Evolutionary conservation across 2,329 filamentous ascomycete species (phyloP), one percentile per base, ranked within the genome.

Genomic region (Xylogone sp.): DNA sequence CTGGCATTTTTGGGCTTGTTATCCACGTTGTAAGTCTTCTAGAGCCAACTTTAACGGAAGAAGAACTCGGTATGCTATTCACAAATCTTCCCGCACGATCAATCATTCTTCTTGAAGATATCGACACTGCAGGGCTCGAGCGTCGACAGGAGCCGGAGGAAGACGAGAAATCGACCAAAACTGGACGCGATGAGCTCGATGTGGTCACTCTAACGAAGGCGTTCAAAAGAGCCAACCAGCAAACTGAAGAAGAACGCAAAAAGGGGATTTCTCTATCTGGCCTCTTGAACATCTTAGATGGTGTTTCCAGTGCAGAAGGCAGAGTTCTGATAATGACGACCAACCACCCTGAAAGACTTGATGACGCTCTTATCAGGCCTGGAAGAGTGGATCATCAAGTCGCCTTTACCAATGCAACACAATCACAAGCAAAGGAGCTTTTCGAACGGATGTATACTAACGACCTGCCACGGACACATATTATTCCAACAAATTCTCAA

Each of bases 311-410:
- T 2, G 87, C 89, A 60, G 88, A 93, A 69, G 88, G 88, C 21
- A 81, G 87, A 44, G 81, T 93, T 12, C 77, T 93, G 18, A 84
- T 93, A 70, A 90, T 92, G 86, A 92, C 88, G 0, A 90, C 87
- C 27, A 94, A 93, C 68, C 79, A 83, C 53, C 85, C 86, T 2
- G 84, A 92, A 59, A 76, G 80, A 13, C 78, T 93, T 0, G 88
- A 92, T 62, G 78, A 84, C 44, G 88, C 87, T 0, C 76, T 94
- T 5, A 84, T 91, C 46, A 77, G 88, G 0, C 87, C 88, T 0
- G 87, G 88, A 1, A 76, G 87, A 1, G 83, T 92, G 3, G 88
- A 92, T 56, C 71, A 86, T 42, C 82, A 87, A 59, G 80, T 91
- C 1, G 73, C 73, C 10, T 88, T 91, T 66, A 75, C 71, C 20